Evolutionary conservation across 768 basidiomycete genomes (phyloP), one percentile per base, ranked within the genome.

Genomic region (Boletus huronensis): DNA sequence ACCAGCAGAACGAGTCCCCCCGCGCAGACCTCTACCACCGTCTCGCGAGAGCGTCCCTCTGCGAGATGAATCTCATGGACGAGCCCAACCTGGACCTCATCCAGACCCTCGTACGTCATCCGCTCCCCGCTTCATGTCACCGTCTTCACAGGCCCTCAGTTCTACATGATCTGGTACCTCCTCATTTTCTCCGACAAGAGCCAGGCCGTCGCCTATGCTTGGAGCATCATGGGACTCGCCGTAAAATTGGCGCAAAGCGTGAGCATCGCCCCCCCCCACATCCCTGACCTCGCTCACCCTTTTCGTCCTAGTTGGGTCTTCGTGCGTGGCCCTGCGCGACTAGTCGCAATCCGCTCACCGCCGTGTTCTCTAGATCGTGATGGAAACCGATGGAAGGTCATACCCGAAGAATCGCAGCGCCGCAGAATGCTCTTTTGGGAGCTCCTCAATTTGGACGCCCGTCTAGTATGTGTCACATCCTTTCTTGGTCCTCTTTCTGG

Each of bases 161-260:
- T 87, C 60, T 85, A 84, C 65, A 87, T 86, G 85, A 79, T 84
- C 35, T 87, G 85, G 82, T 88, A 85, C 63, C 81, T 87, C 51
- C 74, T 87, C 19, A 82, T 86, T 58, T 88, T 87, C 58, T 87
- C 85, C 14, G 84, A 87, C 64, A 83, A 87, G 66, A 85, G 81
- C 57, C 84, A 85, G 58, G 85, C 84, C 0, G 78, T 85, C 13
- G 83, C 85, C 16, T 85, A 87, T 54, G 85, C 86, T 17, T 89
- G 86, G 86, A 85, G 85, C 53, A 72, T 88, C 40, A 83, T 88
- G 82, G 87, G 87, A 19, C 82, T 89, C 52, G 79, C 85, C 9
- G 82, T 82, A 29, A 88, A 88, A 66, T 71, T 89, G 17, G 84
- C 87, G 7, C 86, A 87, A 68, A 84, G 82, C 58, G 86, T 88